Evolutionary conservation across 495 filamentous ascomycete genomes (phyloP).

Genomic region (Xeromyces bisporus): DNA sequence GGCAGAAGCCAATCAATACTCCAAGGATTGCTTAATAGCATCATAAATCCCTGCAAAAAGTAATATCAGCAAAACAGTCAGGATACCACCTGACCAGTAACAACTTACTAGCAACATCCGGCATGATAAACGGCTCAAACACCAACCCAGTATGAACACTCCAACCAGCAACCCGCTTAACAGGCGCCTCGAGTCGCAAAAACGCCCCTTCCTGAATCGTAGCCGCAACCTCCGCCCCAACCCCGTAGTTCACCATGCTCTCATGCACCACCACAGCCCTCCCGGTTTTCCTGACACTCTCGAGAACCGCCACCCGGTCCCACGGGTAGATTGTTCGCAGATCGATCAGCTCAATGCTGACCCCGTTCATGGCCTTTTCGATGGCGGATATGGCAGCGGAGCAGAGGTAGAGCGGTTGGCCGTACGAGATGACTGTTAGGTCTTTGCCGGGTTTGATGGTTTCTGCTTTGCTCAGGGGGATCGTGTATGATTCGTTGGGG

Average conservation of each 20-base stretch:
- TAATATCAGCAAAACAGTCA: too few relatives aligned
- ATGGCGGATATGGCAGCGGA: constrained; percentile 60
- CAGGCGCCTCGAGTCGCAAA: constrained; percentile 76
- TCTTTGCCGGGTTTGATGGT: constrained; percentile 70
- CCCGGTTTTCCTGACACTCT: constrained; percentile 81
- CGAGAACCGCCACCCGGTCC: constrained; percentile 70
- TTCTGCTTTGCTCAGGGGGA: constrained; percentile 82
- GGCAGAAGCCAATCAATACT: constrained; percentile 32
- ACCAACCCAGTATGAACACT: constrained; percentile 68
- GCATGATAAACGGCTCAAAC: constrained; percentile 77
- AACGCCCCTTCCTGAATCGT: constrained; percentile 86
- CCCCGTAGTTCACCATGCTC: constrained; percentile 84
- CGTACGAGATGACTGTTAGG: constrained; percentile 79
- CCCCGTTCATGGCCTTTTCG: constrained; percentile 57
- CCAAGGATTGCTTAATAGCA: constrained; percentile 40
- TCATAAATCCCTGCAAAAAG: constrained; percentile 40
- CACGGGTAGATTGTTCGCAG: constrained; percentile 86
- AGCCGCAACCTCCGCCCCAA: constrained; percentile 85
- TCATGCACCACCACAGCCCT: constrained; percentile 88
- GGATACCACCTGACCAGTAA: too few relatives aligned
- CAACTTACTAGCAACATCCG: constrained; percentile 77
- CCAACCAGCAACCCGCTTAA: constrained; percentile 82
- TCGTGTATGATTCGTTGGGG: constrained; percentile 59
- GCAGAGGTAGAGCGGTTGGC: constrained; percentile 81
- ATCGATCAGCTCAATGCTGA: constrained; percentile 79